A percentile compares a stretch with the other conserved stretches of the same genome.
Evolutionary conservation across 2,329 filamentous ascomycete genomes (phyloP).

Genomic region (Sporothrix dimorphospora): DNA sequence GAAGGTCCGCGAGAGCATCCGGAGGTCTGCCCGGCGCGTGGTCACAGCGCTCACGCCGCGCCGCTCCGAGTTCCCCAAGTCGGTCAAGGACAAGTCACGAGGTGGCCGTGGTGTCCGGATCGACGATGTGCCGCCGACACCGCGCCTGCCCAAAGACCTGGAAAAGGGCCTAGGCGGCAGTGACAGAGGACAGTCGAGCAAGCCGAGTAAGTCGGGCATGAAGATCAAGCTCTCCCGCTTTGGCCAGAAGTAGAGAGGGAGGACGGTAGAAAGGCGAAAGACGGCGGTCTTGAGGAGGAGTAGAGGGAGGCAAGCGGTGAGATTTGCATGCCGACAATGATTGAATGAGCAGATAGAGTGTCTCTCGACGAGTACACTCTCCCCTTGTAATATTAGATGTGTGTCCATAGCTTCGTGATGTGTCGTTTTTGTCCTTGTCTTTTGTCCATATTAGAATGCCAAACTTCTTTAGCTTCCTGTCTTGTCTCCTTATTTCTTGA

Average conservation of each 20-base stretch:
- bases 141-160: constrained; percentile 58
- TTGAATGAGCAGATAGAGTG: neutral
- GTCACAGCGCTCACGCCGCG: constrained; percentile 65
- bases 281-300: neutral
- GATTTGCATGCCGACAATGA: neutral
- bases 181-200: constrained; percentile 36
- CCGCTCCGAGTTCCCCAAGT: constrained; percentile 62
- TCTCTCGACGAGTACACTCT: constrained; percentile 4
- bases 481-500: constrained; percentile 42
- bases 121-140: constrained; percentile 64
- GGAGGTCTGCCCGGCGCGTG: constrained; percentile 67
- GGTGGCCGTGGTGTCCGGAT: constrained; percentile 49
- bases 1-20: constrained; percentile 73
- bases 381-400: neutral
- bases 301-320: neutral
- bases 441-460: constrained; percentile 1
- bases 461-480: too few species aligned
- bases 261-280: neutral
- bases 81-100: constrained; percentile 51
- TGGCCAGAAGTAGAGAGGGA: constrained; percentile 38
- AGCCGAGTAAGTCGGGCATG: constrained; percentile 34
- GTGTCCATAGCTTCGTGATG: neutral
- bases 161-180: constrained; percentile 57
- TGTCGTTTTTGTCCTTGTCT: neutral
- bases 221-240: constrained; percentile 34